Base-by-base conservation (phyloP, 2,329 filamentous ascomycete species). In the Tolypocladium tropicale region DNA sequence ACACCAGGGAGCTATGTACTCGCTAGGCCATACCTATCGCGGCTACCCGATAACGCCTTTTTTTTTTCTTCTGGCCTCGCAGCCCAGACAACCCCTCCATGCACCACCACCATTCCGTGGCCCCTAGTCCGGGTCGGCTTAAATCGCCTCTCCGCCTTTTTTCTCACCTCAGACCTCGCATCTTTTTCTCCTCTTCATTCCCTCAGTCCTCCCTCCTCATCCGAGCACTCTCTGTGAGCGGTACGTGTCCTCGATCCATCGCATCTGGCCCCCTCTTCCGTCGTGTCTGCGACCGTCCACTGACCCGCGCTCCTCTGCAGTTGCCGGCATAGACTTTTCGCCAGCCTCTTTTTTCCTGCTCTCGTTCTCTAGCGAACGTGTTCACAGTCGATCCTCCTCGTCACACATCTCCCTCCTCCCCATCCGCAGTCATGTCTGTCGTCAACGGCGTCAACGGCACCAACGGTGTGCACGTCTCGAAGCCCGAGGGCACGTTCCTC, bases 401-500 rank as follows among this genome's bases (percentile, higher is more conserved):
- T 62, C 59, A 55, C 56, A 50, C 56, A 61, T 57, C 54, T 52
- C 58, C 57, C 54, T 49, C 55, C 56, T 52, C 59, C 54, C 53
- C 37, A 53, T 59, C 49, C 56, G 55, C 56, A 61, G 84, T 70
- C 76, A 88, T 88, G 84, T 73, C 76, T 72, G 67, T 72, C 62
- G 62, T 75, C 72, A 81, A 80, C 74, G 73, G 79, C 62, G 70
- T 71, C 68, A 69, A 70, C 62, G 74, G 75, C 66, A 59, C 66
- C 64, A 69, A 74, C 69, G 74, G 71, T 67, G 64, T 67, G 53
- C 62, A 67, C 59, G 67, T 62, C 64, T 60, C 65, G 46, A 37
- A 23, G 28, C 64, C 65, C 53, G 59, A 79, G 71, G 86, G 85
- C 62, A 89, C 84, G 66, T 93, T 93, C 79, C 83, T 93, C 64